These are phyloP conservation scores for Leccinum griseonigrum DNA, from an alignment of 1,284 basidiomycete species.

Conservation along the genomic window DNA sequence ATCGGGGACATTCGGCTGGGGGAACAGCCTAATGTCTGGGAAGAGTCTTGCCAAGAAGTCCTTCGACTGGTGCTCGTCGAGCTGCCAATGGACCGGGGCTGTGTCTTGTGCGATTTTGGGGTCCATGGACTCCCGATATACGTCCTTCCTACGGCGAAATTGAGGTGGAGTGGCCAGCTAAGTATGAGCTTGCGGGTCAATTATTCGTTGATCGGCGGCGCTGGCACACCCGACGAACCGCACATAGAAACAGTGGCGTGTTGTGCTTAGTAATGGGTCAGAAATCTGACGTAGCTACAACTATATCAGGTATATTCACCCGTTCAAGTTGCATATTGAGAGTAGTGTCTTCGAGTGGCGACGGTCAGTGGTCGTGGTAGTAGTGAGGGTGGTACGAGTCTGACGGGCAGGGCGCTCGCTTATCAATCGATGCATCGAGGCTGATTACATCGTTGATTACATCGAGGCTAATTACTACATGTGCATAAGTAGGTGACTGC, in stretches of 20 bases:
- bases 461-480: neutral
- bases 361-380: no score
- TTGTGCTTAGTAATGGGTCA: neutral
- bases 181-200: neutral
- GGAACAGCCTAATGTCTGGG: neutral
- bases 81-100: neutral
- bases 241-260: neutral
- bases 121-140: neutral
- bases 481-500: no score
- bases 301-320: neutral
- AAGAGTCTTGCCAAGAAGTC: neutral
- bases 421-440: no score
- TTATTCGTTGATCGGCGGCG: neutral
- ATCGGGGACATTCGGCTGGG: neutral
- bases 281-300: neutral
- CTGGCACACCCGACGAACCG: neutral
- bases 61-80: neutral
- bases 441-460: neutral
- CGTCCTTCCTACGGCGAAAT: neutral
- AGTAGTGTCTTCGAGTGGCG: neutral
- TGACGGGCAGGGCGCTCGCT: no score
- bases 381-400: no score
- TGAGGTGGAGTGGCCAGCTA: neutral
- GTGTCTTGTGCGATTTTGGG: neutral
- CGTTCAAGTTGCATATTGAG: neutral